Conservation (phyloP, 2,329 filamentous ascomycete genomes). For the Xylariaceae sp. region DNA sequence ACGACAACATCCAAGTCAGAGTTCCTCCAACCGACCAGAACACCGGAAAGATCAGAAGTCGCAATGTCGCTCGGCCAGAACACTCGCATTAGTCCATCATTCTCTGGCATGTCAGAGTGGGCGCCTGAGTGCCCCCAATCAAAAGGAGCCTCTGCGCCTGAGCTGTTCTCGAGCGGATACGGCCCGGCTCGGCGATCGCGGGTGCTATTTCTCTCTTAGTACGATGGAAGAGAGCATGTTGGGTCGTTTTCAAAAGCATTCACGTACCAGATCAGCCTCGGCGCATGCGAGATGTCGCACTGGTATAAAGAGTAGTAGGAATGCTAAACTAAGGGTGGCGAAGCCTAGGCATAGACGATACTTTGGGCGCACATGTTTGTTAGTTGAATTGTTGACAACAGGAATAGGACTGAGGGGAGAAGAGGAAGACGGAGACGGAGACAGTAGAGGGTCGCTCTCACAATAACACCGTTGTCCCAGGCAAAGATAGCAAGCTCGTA, state of each 20-base stretch:
- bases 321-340: conserved; percentile 73
- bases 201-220: conserved; percentile 53
- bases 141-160: conserved; percentile 91
- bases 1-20: conserved; percentile 87
- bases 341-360: conserved; percentile 83
- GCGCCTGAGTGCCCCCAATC: conserved; percentile 36
- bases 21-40: conserved; percentile 94
- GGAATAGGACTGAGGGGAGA: not conserved
- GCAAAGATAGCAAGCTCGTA: conserved; percentile 97
- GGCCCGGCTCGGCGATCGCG: conserved; percentile 68
- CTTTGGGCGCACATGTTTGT: conserved; percentile 40
- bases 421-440: not conserved
- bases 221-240: not conserved
- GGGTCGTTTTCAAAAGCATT: conserved; percentile 3
- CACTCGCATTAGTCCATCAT: conserved; percentile 91
- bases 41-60: conserved; percentile 66
- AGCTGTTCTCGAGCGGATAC: conserved; percentile 95
- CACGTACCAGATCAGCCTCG: conserved; percentile 73
- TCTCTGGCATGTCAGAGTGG: conserved; percentile 57
- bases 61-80: conserved; percentile 93
- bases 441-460: conserved; percentile 39
- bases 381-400: not conserved
- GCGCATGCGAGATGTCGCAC: conserved; percentile 74
- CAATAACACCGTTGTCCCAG: conserved; percentile 97
- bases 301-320: conserved; percentile 77